Evolutionary conservation across 176 grass and related monocot genomes (phyloP).

Genomic region (Triticum monococcum): DNA sequence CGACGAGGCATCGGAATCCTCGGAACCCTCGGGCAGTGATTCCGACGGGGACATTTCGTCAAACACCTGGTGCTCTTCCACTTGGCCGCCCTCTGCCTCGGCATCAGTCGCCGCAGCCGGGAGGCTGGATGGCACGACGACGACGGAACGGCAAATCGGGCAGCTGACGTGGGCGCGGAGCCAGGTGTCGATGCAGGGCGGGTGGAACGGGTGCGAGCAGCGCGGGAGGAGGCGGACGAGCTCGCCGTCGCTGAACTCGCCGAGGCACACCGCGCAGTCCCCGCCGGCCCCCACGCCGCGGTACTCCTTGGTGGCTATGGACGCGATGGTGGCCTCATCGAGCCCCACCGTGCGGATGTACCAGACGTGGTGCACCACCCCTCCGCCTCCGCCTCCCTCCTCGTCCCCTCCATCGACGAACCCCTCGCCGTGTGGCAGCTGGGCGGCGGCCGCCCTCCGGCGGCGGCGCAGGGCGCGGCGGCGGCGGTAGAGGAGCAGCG

Average conservation of each 20-base stretch:
- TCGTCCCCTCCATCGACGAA: constrained; percentile 31
- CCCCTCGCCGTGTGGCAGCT: neutral
- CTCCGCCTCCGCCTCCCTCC: constrained; percentile 23
- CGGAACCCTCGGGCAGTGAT: constrained; percentile 23
- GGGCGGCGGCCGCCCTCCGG: neutral
- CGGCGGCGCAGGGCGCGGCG: constrained; percentile 35
- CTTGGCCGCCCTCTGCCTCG: neutral
- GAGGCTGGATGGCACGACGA: constrained; percentile 30
- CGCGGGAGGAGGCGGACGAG: constrained; percentile 73
- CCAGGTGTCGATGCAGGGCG: constrained; percentile 84
- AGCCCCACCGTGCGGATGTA: constrained; percentile 78
- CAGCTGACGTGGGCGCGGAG: constrained; percentile 77
- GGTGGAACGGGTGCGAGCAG: constrained; percentile 73
- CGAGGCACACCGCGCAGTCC: constrained; percentile 80
- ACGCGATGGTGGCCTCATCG: constrained; percentile 71
- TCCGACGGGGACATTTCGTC: constrained; percentile 39
- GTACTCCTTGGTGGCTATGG: constrained; percentile 68
- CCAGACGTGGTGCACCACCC: constrained; percentile 67
- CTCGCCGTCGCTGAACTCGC: constrained; percentile 73
- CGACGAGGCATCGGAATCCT: constrained; percentile 24
- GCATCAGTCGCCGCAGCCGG: neutral
- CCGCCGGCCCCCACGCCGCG: constrained; percentile 27
- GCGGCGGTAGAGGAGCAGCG: constrained; percentile 58
- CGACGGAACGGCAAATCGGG: constrained; percentile 62
- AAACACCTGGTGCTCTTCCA: constrained; percentile 15